Base-by-base conservation (phyloP, 192 early-diverging fungal species). In the Coemansia asiatica region DNA sequence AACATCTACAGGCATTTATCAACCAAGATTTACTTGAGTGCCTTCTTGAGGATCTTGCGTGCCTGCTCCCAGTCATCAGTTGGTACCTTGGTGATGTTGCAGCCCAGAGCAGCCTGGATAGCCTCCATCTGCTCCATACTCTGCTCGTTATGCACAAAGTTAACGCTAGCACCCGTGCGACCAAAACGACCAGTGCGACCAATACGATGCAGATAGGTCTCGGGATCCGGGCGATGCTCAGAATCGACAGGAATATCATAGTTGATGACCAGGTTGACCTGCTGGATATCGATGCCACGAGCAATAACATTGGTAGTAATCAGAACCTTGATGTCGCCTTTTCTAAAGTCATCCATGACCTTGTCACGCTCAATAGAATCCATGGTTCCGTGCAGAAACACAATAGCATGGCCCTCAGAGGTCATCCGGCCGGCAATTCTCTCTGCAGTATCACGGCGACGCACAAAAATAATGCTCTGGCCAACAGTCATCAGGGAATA, bases 151-250 rank as follows among this genome's bases (percentile, higher is more conserved):
- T 95, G 92, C 2, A 95, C 90, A 86, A 98, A 95, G 78, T 97
- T 98, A 77, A 98, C 92, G 59, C 89, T 89, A 10, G 95, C 91
- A 13, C 97, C 97, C 0, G 88, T 91, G 61, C 97, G 91, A 6
- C 97, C 97, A 68, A 99, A 99, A 50, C 97, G 85, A 57, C 97
- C 97, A 1, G 97, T 99, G 61, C 97, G 90, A 6, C 97, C 97
- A 71, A 99, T 97, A 63, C 97, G 90, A 78, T 99, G 97, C 38
- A 98, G 83, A 66, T 99, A 99, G 0, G 97, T 97, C 66, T 97
- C 95, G 23, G 86, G 87, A 65, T 98, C 97, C 0, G 94, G 91
- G 10, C 79, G 67, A 25, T 72, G 73, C 18, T 76, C 65, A 27
- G 68, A 79, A 28, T 91, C 90, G 21, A 91, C 60, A 9, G 97